Base-by-base conservation (phyloP, 805 yeast species). In the Barnettozyma pratensis region DNA sequence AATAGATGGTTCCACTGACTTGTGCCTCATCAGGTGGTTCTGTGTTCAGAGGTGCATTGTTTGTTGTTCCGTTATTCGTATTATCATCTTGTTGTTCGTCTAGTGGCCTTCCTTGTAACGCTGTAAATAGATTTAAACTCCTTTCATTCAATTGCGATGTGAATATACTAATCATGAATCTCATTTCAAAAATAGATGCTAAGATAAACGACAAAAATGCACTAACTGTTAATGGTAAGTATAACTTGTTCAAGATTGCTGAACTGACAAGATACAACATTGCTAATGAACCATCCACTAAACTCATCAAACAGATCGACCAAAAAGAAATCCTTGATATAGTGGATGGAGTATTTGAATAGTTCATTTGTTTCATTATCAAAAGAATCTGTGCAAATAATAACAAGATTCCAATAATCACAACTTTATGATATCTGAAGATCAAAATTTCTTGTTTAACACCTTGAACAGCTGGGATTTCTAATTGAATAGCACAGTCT, bases 271-370 rank as follows among this genome's bases (percentile, higher is more conserved):
- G 67, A 42, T 83, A 78, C 34, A 82, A 60, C 66, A 87, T 72
- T 12, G 88, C 79, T 25, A 84, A 58, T 2, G 86, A 71, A 1
- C 92, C 87, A 65, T 90, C 97, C 9, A 79, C 75, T 40, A 81
- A 56, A 49, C 82, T 75, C 66, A 87, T 80, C 53, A 80, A 71
- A 7, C 83, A 78, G 31, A 88, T 68, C 4, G 90, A 69, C 73
- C 80, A 81, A 45, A 86, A 79, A 7, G 95, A 83, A 7, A 91
- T 75, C 45, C 83, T 76, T 4, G 91, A 81, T 31, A 87, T 75
- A 5, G 85, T 81, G 0, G 96, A 87, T 1, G 96, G 96, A 0
- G 96, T 87, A 55, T 76, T 79, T 3, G 87, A 76, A 32, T 71
- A 67, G 48, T 82, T 79, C 80, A 87, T 84, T 62, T 90, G 97